phyloP scores from a whole-genome alignment of 495 filamentous ascomycete genomes.

The Clavariopsis aquatica region DNA sequence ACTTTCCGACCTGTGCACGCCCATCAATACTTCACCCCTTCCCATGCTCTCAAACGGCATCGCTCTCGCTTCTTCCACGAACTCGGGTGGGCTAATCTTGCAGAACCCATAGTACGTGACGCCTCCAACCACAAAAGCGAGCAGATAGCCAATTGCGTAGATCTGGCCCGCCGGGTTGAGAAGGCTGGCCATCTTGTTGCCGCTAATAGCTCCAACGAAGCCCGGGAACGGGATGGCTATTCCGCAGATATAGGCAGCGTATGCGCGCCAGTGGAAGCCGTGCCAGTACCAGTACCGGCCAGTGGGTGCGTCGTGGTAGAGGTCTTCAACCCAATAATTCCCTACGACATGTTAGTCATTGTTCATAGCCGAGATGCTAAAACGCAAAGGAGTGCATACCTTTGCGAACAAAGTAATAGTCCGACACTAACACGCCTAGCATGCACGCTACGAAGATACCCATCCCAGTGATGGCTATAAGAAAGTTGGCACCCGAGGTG shows the following conservation, averaged over 20 bases:
- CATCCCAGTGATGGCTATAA: background rate
- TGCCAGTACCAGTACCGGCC: background rate
- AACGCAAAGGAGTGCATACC: background rate
- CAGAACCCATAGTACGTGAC: background rate
- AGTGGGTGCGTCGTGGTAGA: background rate
- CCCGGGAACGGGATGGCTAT: background rate
- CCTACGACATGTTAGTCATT: background rate
- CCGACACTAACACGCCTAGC: background rate
- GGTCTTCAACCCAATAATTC: background rate
- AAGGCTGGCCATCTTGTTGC: background rate
- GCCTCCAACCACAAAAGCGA: background rate
- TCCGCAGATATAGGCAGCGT: background rate
- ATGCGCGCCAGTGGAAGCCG: background rate
- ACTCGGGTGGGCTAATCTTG: background rate
- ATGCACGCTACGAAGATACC: background rate
- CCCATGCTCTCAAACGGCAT: background rate
- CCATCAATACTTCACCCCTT: background rate
- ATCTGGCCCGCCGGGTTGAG: background rate
- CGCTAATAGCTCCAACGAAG: background rate
- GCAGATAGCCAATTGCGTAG: background rate
- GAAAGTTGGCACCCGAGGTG: background rate
- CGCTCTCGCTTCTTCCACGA: background rate
- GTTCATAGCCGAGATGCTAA: background rate
- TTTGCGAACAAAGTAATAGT: constrained; percentile 2
- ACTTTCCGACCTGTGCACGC: background rate